Evolutionary conservation across 257 asterid genomes (phyloP).

Genomic region (Paulownia fortunei): DNA sequence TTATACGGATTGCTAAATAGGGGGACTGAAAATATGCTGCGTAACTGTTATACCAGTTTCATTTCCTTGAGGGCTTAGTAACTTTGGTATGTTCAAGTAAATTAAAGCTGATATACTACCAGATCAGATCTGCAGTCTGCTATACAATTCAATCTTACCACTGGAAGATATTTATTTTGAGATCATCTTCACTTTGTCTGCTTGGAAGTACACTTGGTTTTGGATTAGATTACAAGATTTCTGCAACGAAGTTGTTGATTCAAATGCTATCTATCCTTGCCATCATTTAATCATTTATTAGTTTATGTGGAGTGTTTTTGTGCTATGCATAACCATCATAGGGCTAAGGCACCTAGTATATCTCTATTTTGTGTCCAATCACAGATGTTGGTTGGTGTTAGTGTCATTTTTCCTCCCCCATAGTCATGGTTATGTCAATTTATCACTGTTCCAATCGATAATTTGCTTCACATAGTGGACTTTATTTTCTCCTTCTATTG

Average conservation of each 20-base stretch:
- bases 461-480: background rate
- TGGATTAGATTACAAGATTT: background rate
- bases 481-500: conserved; percentile 27
- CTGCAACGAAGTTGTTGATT: background rate
- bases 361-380: background rate
- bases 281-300: background rate
- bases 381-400: background rate
- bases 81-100: background rate
- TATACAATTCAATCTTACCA: too few relatives aligned
- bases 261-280: background rate
- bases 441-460: background rate
- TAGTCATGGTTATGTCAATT: background rate
- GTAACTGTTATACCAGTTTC: background rate
- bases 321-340: background rate
- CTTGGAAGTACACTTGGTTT: background rate
- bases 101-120: background rate
- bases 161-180: background rate
- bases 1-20: background rate
- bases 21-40: too few relatives aligned
- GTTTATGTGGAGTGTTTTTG: background rate
- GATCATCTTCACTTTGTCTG: background rate
- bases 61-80: background rate
- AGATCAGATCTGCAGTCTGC: background rate
- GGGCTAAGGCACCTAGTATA: background rate
- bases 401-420: conserved; percentile 5